Conservation (phyloP, 192 early-diverging fungal genomes). For the Glomus cerebriforme region DNA sequence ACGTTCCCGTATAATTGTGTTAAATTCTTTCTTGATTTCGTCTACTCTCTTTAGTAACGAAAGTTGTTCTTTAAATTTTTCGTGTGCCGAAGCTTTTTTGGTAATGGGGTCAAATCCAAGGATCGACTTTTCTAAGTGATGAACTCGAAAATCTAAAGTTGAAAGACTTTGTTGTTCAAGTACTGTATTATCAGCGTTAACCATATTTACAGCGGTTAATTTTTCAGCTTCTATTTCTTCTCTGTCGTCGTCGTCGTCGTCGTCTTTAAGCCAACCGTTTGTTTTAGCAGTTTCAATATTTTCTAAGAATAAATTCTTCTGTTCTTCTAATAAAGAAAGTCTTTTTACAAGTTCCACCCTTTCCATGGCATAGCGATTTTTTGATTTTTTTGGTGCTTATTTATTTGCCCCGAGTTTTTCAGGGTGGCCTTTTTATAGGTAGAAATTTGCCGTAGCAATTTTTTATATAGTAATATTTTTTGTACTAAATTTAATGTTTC, state of each 20-base stretch:
- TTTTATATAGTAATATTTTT: neutral
- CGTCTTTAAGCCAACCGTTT: neutral
- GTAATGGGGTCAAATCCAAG: slow-evolving; percentile 11
- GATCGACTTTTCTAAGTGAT: slow-evolving; percentile 30
- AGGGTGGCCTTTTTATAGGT: neutral
- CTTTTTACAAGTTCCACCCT: slow-evolving; percentile 24
- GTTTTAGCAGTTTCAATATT: slow-evolving; percentile 10
- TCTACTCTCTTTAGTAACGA: slow-evolving; percentile 28
- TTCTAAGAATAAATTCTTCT: slow-evolving; percentile 12
- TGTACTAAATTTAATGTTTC: neutral
- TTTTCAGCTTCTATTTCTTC: neutral
- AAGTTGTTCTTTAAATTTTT: slow-evolving; percentile 5
- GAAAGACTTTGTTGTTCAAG: neutral
- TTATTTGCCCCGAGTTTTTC: slow-evolving; percentile 9
- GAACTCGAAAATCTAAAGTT: slow-evolving; percentile 20
- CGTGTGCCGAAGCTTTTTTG: slow-evolving; percentile 7
- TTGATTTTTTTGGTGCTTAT: slow-evolving; percentile 1
- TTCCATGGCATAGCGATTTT: slow-evolving; percentile 33
- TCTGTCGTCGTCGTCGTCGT: neutral
- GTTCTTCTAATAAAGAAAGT: slow-evolving; percentile 32
- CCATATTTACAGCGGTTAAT: slow-evolving; percentile 15
- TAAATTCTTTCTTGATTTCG: slow-evolving; percentile 35
- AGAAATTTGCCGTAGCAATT: neutral
- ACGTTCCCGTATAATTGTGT: slow-evolving; percentile 38
- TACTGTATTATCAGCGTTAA: slow-evolving; percentile 21